These are phyloP conservation scores for Byssothecium circinans DNA, from an alignment of 2,329 filamentous ascomycete species.

Conservation along the genomic window DNA sequence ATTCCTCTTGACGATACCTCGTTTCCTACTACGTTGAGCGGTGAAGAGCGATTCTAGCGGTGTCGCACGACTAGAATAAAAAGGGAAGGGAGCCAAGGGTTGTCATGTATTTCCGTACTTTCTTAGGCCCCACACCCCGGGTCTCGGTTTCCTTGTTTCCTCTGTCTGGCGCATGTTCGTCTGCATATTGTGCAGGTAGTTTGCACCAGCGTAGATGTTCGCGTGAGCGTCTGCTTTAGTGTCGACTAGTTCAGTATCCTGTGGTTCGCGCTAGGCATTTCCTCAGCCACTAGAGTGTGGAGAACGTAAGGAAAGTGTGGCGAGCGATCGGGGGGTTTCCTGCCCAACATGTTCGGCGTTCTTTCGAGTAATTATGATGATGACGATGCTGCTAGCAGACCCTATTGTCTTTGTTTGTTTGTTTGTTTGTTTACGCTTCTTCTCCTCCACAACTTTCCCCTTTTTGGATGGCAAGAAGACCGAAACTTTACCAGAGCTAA, in stretches of 20 bases:
- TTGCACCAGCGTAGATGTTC: not conserved
- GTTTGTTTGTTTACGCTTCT: too few relatives aligned
- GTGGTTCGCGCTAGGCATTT: not conserved
- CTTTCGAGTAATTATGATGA: too few relatives aligned
- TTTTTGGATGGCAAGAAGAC: too few relatives aligned
- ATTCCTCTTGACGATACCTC: not conserved
- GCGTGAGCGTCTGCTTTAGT: not conserved
- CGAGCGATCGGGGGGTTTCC: too few relatives aligned
- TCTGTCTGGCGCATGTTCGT: not conserved
- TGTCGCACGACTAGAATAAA: constrained; percentile 4
- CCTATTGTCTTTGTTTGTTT: too few relatives aligned
- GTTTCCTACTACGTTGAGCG: constrained; percentile 9
- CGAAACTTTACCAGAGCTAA: too few relatives aligned
- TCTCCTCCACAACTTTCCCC: too few relatives aligned
- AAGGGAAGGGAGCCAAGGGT: not conserved
- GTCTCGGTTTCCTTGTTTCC: not conserved
- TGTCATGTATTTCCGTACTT: not conserved
- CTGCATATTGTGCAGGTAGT: not conserved
- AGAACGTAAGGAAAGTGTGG: not conserved
- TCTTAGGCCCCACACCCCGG: not conserved
- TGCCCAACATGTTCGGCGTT: too few relatives aligned
- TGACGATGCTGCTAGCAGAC: too few relatives aligned
- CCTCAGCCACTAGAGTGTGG: not conserved
- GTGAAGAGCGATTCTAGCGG: constrained; percentile 20
- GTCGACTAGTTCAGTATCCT: not conserved